Percentiles rank a stretch among this genome's conserved stretches.
Conservation (phyloP, 345 rosid genomes). For the Hibiscus mutabilis region DNA sequence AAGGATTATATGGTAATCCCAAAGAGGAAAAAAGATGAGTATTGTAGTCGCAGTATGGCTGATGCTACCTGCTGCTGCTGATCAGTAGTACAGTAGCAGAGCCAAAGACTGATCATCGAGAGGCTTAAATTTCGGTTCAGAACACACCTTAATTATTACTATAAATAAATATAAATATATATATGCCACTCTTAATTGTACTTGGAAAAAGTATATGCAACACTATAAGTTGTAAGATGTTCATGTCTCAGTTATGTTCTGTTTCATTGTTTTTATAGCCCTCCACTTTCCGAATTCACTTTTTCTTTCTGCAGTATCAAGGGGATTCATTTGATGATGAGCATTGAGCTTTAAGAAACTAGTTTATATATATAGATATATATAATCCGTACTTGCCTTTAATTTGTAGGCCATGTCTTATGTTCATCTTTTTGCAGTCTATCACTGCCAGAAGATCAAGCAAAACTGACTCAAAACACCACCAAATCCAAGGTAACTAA, state of each 20-base stretch:
- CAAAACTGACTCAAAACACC: conserved; percentile 14
- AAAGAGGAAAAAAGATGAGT: neutral
- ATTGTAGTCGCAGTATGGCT: neutral
- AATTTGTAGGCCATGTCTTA: neutral
- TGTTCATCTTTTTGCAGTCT: neutral
- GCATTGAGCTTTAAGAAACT: neutral
- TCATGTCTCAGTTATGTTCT: neutral
- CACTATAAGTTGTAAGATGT: neutral
- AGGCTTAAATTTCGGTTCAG: conserved; percentile 13
- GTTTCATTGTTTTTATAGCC: neutral
- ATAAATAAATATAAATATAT: neutral
- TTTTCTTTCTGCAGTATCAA: neutral
- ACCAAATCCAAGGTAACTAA: conserved; percentile 16
- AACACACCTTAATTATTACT: neutral
- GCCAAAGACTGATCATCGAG: conserved; percentile 5
- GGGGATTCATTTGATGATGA: neutral
- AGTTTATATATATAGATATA: neutral
- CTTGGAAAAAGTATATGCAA: neutral
- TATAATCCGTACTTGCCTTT: neutral
- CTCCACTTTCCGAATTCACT: neutral
- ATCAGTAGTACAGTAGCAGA: neutral
- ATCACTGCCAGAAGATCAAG: conserved; percentile 32
- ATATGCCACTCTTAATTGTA: neutral
- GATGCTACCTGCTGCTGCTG: neutral
- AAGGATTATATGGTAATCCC: neutral